Evolutionary conservation across 2,329 filamentous ascomycete genomes (phyloP), one percentile per base, ranked within the genome.

Genomic region (Cadophora luteo-olivacea): DNA sequence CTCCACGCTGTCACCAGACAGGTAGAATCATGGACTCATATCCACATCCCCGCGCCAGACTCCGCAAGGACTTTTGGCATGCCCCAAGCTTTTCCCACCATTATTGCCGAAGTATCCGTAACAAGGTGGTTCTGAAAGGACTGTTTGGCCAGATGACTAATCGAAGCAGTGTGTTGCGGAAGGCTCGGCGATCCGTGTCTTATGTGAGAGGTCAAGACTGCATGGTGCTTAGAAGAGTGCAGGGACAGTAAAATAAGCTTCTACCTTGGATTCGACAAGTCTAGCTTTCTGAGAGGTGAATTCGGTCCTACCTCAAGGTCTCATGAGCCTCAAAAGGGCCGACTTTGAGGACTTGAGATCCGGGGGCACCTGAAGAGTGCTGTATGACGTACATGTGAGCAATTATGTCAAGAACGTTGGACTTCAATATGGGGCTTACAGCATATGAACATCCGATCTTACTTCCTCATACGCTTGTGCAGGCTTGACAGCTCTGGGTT

Each of bases 211-310:
- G 24, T 24, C 22, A 32, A 51, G 8, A 38, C 29, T 49, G 65
- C 55, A 58, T 22, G 24, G 36, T 64, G 64, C 68, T 69, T 69
- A 69, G 60, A 67, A 69, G 33, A 60, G 61, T 60, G 49, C 61
- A 48, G 16, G 38, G 11, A 45, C 16, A 22, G n/a, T 45, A 36
- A 62, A 62, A 25, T 45, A 62, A 24, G 8, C 58, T 64, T 58
- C 36, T 38, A 11, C 36, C 3, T 38, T 22, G 55, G 55, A 58
- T 16, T 22, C 32, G 55, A 58, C n/a, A 11, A 58, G 33, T 58
- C 11, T 19, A 3, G 38, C 55, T 32, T 41, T 38, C 36, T 38
- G 36, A 33, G 33, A 38, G 19, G n/a, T 38, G 55, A 14, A n/a
- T 38, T 41, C 55, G 29, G 55, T 58, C 55, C 32, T 58, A 38